phyloP scores from a whole-genome alignment of 176 grass and related monocot genomes.

The Areca catechu region DNA sequence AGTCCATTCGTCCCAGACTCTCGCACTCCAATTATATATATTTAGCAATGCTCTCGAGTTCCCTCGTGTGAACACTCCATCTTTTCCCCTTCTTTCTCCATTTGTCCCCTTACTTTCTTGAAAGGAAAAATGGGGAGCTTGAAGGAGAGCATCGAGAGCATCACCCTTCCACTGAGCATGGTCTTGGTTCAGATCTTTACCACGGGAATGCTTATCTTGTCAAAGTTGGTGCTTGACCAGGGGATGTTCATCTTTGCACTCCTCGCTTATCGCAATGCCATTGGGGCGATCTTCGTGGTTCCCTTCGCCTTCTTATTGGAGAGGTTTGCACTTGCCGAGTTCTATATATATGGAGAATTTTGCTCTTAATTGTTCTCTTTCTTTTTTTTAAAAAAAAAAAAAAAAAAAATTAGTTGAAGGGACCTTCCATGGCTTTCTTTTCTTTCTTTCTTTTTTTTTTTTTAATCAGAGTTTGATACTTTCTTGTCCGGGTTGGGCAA shows the following conservation, averaged over 20 bases:
- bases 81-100: too few relatives aligned
- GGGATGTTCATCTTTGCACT: slow-evolving; percentile 43
- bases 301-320: slow-evolving; percentile 34
- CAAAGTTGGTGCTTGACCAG: slow-evolving; percentile 29
- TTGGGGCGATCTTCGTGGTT: slow-evolving; percentile 13
- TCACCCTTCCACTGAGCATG: slow-evolving; percentile 37
- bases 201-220: slow-evolving; percentile 28
- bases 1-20: too few relatives aligned
- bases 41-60: too few relatives aligned
- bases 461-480: too few relatives aligned
- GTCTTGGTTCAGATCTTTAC: slow-evolving; percentile 30
- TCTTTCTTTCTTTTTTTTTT: not conserved
- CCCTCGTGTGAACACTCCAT: too few relatives aligned
- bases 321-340: slow-evolving; percentile 7
- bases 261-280: slow-evolving; percentile 39
- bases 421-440: not conserved
- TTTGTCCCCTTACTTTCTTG: too few relatives aligned
- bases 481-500: too few relatives aligned
- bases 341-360: too few relatives aligned
- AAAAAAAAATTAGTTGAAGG: too few relatives aligned
- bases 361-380: not conserved
- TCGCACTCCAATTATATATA: too few relatives aligned
- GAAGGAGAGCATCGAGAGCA: not conserved
- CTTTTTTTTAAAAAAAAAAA: too few relatives aligned
- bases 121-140: not conserved